These are phyloP conservation scores for Trichoderma gracile DNA, from an alignment of 2,329 filamentous ascomycete genomes.

Conservation along the genomic window DNA sequence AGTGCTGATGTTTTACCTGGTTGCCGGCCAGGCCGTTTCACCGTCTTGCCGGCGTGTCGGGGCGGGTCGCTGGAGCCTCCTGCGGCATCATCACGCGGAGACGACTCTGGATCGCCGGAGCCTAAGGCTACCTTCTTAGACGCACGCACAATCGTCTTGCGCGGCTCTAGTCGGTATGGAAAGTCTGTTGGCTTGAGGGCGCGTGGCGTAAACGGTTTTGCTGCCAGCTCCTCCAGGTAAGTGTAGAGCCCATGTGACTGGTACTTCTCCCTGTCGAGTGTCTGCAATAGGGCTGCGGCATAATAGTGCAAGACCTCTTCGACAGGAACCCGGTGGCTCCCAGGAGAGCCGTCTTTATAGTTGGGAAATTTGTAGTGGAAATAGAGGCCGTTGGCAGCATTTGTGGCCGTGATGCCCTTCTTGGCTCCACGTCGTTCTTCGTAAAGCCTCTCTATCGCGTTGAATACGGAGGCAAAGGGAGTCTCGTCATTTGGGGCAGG, in stretches of 20 bases:
- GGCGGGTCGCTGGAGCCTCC: slow-evolving; percentile 33
- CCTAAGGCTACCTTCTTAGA: slow-evolving; percentile 1
- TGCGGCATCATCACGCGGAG: slow-evolving; percentile 28
- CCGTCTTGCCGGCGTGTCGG: slow-evolving; percentile 36
- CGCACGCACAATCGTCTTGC: slow-evolving; percentile 28
- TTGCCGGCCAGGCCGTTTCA: slow-evolving; percentile 38
- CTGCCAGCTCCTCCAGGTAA: slow-evolving; percentile 39
- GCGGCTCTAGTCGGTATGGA: slow-evolving; percentile 33
- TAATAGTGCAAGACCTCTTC: slow-evolving; percentile 49
- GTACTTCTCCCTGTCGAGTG: slow-evolving; percentile 40
- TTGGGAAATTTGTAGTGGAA: slow-evolving; percentile 38
- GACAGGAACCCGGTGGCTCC: slow-evolving; percentile 45
- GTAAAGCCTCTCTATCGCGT: slow-evolving; percentile 33
- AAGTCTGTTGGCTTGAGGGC: slow-evolving; percentile 36
- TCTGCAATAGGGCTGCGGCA: slow-evolving; percentile 42
- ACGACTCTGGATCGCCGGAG: not conserved
- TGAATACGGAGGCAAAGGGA: slow-evolving; percentile 35
- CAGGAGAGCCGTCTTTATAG: slow-evolving; percentile 31
- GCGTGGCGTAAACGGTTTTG: slow-evolving; percentile 33
- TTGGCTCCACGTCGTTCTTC: slow-evolving; percentile 24
- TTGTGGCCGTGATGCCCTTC: slow-evolving; percentile 30
- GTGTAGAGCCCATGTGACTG: slow-evolving; percentile 35
- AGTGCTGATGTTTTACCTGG: slow-evolving; percentile 50
- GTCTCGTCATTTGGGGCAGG: slow-evolving; percentile 26
- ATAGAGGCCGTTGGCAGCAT: slow-evolving; percentile 38